Percentiles rank a stretch among this genome's conserved stretches.
phyloP scores from a whole-genome alignment of 1,139 yeast species.

The Sugiyamaella grinbergsii region DNA sequence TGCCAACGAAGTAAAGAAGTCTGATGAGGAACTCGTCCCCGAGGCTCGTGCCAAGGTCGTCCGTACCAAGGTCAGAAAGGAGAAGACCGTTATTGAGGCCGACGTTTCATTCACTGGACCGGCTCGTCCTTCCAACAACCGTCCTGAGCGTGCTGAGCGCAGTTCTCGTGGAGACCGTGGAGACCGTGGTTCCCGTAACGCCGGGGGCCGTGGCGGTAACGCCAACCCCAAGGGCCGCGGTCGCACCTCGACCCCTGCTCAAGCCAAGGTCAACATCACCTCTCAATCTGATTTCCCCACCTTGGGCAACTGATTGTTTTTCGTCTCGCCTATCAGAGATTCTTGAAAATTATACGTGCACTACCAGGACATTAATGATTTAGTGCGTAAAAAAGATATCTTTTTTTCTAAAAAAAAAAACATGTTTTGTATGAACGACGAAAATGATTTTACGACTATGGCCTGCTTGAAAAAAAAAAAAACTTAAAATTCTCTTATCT shows the following conservation, averaged over 20 bases:
- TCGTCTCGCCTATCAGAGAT: conserved; percentile 2
- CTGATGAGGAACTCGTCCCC: conserved; percentile 52
- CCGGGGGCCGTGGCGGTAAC: conserved; percentile 37
- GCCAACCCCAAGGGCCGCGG: conserved; percentile 35
- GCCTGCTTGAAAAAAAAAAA: conserved; percentile 4
- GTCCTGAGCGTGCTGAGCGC: conserved; percentile 38
- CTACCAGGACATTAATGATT: conserved; percentile 12
- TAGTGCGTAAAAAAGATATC: conserved; percentile 13
- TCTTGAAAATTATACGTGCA: conserved; percentile 6
- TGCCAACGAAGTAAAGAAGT: conserved; percentile 36
- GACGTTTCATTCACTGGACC: conserved; percentile 61
- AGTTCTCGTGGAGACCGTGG: conserved; percentile 39
- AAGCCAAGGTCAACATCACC: conserved; percentile 33
- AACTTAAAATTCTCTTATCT: not conserved
- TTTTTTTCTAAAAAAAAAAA: conserved; percentile 3
- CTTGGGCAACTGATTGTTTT: conserved; percentile 35
- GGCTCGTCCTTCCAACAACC: conserved; percentile 28
- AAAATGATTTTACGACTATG: conserved; percentile 20
- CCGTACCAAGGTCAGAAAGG: conserved; percentile 61
- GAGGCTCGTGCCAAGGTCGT: conserved; percentile 52
- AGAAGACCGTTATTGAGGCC: conserved; percentile 64
- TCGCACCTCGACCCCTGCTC: conserved; percentile 36
- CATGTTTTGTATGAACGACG: conserved; percentile 15
- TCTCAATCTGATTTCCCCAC: conserved; percentile 40
- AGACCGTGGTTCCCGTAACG: conserved; percentile 33